Base-by-base conservation (phyloP, 306 rosid species). In the Oemleria cerasiformis region DNA sequence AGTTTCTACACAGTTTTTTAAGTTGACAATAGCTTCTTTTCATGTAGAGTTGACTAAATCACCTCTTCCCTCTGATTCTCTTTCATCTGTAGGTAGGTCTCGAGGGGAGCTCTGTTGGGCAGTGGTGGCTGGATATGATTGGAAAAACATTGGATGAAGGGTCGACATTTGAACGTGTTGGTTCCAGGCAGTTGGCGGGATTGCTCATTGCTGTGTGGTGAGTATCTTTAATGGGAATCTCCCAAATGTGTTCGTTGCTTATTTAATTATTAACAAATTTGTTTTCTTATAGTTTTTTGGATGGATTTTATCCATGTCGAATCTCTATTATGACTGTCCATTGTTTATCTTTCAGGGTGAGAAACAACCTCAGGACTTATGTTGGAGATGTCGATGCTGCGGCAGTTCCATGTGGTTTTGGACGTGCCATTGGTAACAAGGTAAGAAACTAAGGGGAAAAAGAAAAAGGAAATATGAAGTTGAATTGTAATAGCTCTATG, bases 181-280 rank as follows among this genome's bases (percentile, higher is more conserved):
- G 98, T 75, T 91, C 98, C 73, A 88, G 98, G 81, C 98, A 94
- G 78, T 91, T 94, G 85, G 98, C 98, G 61, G 98, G 98, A 84
- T 88, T 94, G 91, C 90, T 94, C 71, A 87, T 94, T 73, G 96
- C 91, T 67, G 88, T 81, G 42, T 94, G 98, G 98, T 94, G 78
- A 84, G 96, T 84, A 64, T 62, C 65, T 67, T 67, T 80, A 45
- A 53, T 72, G 49, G 73, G 38, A 63, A 40, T 19, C 68, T 20
- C 38, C 70, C 12, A 42, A 36, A 7, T 34, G 12, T 19, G 53
- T 57, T 70, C 72, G 34, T 75, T 65, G 38, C 38, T n/a, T 62
- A 20, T 44, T 43, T 65, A 19, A 49, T 49, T 34, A 68, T 68
- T 19, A 39, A 67, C 79, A 75, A 11, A 67, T 55, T 76, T 68